Evolutionary conservation across 2,329 filamentous ascomycete species (phyloP).

Genomic region (Diaporthe sp.): DNA sequence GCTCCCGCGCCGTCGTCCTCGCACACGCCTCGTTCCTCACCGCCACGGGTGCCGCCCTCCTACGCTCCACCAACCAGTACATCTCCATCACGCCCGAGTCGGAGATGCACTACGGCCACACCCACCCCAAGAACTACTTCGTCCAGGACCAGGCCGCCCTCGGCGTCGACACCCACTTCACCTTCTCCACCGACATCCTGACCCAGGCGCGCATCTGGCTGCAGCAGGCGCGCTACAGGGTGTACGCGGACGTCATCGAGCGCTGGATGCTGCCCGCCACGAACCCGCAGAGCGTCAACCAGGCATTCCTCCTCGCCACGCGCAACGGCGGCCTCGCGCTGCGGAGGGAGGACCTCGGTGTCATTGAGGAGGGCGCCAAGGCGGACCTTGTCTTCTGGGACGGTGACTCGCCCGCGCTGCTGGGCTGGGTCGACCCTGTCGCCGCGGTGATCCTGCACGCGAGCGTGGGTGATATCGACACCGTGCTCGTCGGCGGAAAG

Average conservation of each 20-base stretch:
- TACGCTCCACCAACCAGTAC: slow-evolving; percentile 64
- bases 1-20: slow-evolving; percentile 62
- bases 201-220: slow-evolving; percentile 68
- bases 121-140: slow-evolving; percentile 56
- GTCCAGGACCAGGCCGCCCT: slow-evolving; percentile 65
- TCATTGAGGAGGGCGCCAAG: slow-evolving; percentile 62
- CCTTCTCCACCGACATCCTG: slow-evolving; percentile 63
- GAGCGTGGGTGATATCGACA: slow-evolving; percentile 63
- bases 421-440: slow-evolving; percentile 68
- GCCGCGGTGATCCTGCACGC: slow-evolving; percentile 69
- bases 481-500: slow-evolving; percentile 63
- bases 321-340: slow-evolving; percentile 65
- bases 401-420: slow-evolving; percentile 59
- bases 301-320: slow-evolving; percentile 69
- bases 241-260: slow-evolving; percentile 54
- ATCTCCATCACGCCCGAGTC: slow-evolving; percentile 70
- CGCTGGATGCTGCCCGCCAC: slow-evolving; percentile 57
- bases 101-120: slow-evolving; percentile 70
- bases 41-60: slow-evolving; percentile 52
- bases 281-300: slow-evolving; percentile 65
- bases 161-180: slow-evolving; percentile 67
- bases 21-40: slow-evolving; percentile 63
- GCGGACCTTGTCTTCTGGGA: slow-evolving; percentile 68
- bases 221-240: slow-evolving; percentile 56
- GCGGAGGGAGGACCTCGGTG: slow-evolving; percentile 63